Conservation (phyloP, 768 basidiomycete species). For the Tylopilus sp. region DNA sequence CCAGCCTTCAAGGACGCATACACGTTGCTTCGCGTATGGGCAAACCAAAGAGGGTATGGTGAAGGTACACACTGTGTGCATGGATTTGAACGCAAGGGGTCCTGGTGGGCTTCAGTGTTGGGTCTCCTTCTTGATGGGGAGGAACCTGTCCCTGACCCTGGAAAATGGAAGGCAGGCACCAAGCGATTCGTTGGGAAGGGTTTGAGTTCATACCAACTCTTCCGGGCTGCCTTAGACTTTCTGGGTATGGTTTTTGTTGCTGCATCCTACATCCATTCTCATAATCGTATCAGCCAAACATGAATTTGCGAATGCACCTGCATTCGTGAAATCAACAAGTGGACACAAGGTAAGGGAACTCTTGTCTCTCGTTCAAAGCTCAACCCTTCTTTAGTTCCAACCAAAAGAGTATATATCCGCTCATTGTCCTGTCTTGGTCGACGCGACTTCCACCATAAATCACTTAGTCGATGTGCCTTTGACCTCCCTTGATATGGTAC, state of each 20-base stretch:
- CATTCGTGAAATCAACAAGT: conserved; percentile 56
- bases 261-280: background rate
- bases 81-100: conserved; percentile 67
- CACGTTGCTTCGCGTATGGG: conserved; percentile 85
- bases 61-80: conserved; percentile 56
- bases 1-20: conserved; percentile 72
- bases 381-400: conserved; percentile 44
- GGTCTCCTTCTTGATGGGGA: conserved; percentile 66
- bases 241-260: conserved; percentile 50
- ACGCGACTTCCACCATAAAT: conserved; percentile 74
- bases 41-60: conserved; percentile 77
- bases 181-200: conserved; percentile 71
- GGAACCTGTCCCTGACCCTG: conserved; percentile 36
- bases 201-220: conserved; percentile 86
- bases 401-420: conserved; percentile 53
- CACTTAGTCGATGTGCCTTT: conserved; percentile 71
- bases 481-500: conserved; percentile 75
- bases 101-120: conserved; percentile 67
- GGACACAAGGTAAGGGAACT: conserved; percentile 49
- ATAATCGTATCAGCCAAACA: conserved; percentile 54
- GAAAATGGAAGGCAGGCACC: conserved; percentile 27
- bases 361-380: background rate
- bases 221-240: conserved; percentile 82
- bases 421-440: conserved; percentile 67
- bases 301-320: conserved; percentile 53